Conservation (phyloP, 176 grass and related monocot genomes). For the Avena sativa region DNA sequence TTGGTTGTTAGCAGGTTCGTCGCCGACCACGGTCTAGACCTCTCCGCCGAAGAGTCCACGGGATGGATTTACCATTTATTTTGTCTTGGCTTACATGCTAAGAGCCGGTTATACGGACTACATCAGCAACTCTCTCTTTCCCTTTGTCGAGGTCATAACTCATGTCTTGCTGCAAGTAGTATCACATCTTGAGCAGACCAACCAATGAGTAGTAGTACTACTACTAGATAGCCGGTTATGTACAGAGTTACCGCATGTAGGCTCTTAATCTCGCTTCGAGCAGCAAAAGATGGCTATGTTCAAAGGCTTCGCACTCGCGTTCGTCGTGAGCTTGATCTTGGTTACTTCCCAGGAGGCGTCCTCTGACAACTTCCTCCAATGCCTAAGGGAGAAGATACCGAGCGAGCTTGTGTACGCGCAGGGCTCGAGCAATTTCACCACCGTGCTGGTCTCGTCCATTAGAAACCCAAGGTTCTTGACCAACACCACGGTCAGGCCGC, state of each 20-base stretch:
- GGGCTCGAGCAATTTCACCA: constrained; percentile 35
- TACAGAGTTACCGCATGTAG: neutral
- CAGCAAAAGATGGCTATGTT: constrained; percentile 2
- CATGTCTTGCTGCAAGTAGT: neutral
- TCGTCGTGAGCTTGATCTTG: neutral
- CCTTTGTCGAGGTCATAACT: no score
- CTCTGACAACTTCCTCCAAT: constrained; percentile 55
- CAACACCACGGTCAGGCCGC: constrained; percentile 51
- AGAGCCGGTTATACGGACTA: no score
- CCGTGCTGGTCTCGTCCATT: constrained; percentile 63
- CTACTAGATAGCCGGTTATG: neutral
- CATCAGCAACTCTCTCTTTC: no score
- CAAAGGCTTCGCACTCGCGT: neutral
- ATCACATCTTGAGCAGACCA: neutral
- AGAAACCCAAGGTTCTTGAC: constrained; percentile 51
- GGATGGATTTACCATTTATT: no score
- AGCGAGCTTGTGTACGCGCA: constrained; percentile 46
- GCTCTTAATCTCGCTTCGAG: neutral
- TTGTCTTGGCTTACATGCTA: no score
- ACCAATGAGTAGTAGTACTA: neutral
- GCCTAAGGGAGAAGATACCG: constrained; percentile 39
- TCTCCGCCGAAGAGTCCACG: no score
- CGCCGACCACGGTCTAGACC: no score
- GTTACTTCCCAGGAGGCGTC: constrained; percentile 2
- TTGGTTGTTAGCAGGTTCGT: no score